phyloP scores from a whole-genome alignment of 257 asterid genomes.

The Capsicum rhomboideum region DNA sequence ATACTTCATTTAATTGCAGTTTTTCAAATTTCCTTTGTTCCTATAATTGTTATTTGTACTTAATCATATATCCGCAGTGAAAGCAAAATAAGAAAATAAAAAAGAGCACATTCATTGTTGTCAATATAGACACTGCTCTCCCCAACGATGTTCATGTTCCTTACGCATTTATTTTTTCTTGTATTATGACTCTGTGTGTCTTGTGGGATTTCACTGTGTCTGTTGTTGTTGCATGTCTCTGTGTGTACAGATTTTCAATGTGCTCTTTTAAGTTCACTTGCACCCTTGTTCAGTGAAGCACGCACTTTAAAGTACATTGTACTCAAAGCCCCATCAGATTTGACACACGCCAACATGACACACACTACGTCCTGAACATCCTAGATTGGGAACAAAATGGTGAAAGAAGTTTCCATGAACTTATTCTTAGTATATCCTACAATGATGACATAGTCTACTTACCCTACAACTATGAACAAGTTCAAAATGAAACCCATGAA shows the following conservation, averaged over 20 bases:
- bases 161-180: not conserved
- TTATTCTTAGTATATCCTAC: not conserved
- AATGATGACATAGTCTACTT: not conserved
- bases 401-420: not conserved
- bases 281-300: not conserved
- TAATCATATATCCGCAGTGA: not conserved
- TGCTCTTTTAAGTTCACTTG: not conserved
- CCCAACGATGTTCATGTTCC: not conserved
- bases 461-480: not conserved
- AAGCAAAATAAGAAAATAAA: no score
- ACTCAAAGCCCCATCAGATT: not conserved
- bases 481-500: not conserved
- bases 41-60: not conserved
- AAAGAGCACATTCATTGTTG: no score
- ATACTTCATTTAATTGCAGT: not conserved
- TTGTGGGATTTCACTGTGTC: no score
- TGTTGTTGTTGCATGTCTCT: no score
- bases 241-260: not conserved
- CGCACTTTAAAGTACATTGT: not conserved
- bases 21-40: not conserved
- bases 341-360: not conserved
- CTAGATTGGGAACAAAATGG: not conserved
- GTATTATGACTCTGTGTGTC: not conserved
- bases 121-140: no score
- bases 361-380: not conserved